Base-by-base conservation (phyloP, 306 rosid genomes). In the Quercus wislizeni region DNA sequence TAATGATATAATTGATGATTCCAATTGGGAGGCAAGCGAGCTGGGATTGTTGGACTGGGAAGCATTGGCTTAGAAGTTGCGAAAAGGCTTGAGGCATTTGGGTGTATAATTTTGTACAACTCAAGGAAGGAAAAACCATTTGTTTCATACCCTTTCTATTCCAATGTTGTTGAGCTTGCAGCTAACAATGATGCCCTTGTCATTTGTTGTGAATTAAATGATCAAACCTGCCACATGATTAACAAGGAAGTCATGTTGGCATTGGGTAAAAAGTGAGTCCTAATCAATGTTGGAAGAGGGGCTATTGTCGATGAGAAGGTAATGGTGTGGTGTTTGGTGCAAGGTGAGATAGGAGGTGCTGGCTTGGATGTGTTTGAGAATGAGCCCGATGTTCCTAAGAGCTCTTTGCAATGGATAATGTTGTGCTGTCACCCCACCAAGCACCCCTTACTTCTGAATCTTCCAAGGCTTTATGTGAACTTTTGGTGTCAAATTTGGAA, bases 341-440 rank as follows among this genome's bases (percentile, higher is more conserved):
- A 28, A 58, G 80, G 88, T 10, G 74, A 86, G 75, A 84, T 89
- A 57, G 49, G 71, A 38, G 94, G 89, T 41, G 90, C 89, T 21
- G 92, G 92, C 30, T 74, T 88, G 65, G 92, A 88, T 75, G 90
- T 88, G 84, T 90, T 84, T 74, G 92, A 86, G 82, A 74, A 86
- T 30, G 97, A 87, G 76, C 92, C 93, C 76, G 5, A 19, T 79
- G 89, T 85, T 68, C 81, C 88, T 1, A 0, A 43, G 81, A 85
- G 82, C 74, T 89, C 18, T 67, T 73, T 68, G 31, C 30, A 28
- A 30, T 91, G 80, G 82, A 76, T 27, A 89, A 89, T 77, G 90
- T 91, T 51, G 91, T 91, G 31, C 73, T 91, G 19, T 81, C 87
- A 4, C 90, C 93, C 17, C 91, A 91, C 68, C 14, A 12, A 13